Evolutionary conservation across 305 asterid genomes (phyloP), one percentile per base, ranked within the genome.

Genomic region (Euphrasia arctica): DNA sequence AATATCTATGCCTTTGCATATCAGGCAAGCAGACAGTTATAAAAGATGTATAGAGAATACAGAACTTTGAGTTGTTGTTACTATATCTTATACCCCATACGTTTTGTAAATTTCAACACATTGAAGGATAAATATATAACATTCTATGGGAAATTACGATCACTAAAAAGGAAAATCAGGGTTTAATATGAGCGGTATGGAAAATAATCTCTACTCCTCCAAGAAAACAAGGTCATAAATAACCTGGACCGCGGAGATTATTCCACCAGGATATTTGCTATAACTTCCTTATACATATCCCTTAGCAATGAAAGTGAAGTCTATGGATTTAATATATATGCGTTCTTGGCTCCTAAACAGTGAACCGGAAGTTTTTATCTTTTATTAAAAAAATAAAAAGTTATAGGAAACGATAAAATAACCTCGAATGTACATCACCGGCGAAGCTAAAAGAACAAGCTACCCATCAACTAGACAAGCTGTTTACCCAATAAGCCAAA

Each of bases 11-110:
- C 56, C 34, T 1, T 10, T 49, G 28, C 59, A 63, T 45, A 57
- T 43, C 60, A 76, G 12, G 29, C 57, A 63, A 56, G 60, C 27
- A 50, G 43, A 64, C 4, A 63, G 68, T 58, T 41, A 5, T 10
- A 50, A 48, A 39, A 29, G 9, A 36, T 36, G 42, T 5, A 70
- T n/a, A n/a, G n/a, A n/a, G n/a, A n/a, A n/a, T n/a, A 50, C 55
- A 60, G 45, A 43, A 52, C 39, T 51, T 29, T 54, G 42, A 45
- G 58, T 3, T 36, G n/a, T n/a, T n/a, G 42, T 36, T 6, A 18
- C 22, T 18, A 36, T 36, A 36, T 5, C 1, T 36, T 36, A 36
- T 36, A 6, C 9, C 52, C 41, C 69, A 22, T 34, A 34, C 6
- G 59, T 31, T 15, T 49, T 12, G 47, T 22, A 68, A 45, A 73